Conservation (phyloP, 306 rosid species). For the Senna siamea region DNA sequence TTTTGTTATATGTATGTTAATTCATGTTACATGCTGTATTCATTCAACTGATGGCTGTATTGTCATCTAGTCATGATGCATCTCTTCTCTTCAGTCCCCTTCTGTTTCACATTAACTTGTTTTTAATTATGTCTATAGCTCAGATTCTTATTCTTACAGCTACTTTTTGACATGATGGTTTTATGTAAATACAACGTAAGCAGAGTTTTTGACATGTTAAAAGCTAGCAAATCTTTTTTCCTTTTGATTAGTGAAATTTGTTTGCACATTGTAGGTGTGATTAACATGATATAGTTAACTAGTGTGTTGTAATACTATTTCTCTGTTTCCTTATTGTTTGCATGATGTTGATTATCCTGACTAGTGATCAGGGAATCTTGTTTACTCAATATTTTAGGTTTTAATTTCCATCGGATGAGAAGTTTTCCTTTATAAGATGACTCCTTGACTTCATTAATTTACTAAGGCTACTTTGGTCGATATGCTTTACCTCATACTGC, state of each 20-base stretch:
- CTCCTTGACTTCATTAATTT: conserved; percentile 11
- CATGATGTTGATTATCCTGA: background rate
- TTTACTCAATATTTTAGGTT: background rate
- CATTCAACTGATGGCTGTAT: background rate
- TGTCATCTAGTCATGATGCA: conserved; percentile 2
- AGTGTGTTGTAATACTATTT: background rate
- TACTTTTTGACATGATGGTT: too few relatives aligned
- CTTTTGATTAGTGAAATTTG: background rate
- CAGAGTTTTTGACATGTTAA: background rate
- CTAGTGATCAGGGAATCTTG: conserved; percentile 2
- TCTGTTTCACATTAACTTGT: background rate
- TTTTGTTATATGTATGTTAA: background rate
- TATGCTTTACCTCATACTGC: conserved; percentile 16
- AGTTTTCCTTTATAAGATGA: conserved; percentile 23
- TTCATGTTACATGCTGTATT: conserved; percentile 9
- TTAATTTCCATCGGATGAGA: background rate
- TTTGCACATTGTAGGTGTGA: conserved; percentile 17
- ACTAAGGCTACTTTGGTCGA: conserved; percentile 6
- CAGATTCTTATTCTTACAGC: conserved; percentile 10
- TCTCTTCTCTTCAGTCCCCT: conserved; percentile 5
- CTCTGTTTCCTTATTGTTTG: background rate
- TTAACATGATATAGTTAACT: background rate
- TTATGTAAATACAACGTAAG: conserved; percentile 1
- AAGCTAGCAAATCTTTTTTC: background rate
- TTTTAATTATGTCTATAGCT: conserved; percentile 3